phyloP scores from a whole-genome alignment of 495 filamentous ascomycete genomes.

The Trichoderma virens region DNA sequence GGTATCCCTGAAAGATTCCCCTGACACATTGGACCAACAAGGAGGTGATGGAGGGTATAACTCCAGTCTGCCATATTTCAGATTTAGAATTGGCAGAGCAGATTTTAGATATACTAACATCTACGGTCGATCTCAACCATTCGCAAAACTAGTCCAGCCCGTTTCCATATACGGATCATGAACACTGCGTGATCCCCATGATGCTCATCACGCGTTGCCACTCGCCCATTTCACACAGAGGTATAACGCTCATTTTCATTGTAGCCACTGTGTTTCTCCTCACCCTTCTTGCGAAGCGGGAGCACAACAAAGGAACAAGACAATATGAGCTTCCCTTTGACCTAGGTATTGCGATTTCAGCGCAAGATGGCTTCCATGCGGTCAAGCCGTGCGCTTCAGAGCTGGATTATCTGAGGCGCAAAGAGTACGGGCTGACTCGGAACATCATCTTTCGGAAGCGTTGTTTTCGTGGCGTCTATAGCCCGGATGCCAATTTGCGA shows the following conservation, averaged over 20 bases:
- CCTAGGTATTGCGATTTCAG: neutral
- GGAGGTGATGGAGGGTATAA: neutral
- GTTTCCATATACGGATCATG: neutral
- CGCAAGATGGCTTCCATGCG: neutral
- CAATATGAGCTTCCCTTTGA: neutral
- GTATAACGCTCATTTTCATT: neutral
- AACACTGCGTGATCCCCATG: neutral
- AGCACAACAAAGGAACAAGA: neutral
- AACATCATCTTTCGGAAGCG: slow-evolving; percentile 1
- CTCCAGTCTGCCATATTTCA: neutral
- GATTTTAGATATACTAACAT: neutral
- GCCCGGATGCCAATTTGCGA: neutral
- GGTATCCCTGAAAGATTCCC: neutral
- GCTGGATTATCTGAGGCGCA: neutral
- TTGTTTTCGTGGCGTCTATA: slow-evolving; percentile 1
- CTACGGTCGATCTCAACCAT: too few relatives aligned
- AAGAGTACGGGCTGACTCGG: neutral
- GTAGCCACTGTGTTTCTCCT: neutral
- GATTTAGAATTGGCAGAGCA: neutral
- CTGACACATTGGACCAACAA: neutral
- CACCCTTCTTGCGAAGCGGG: neutral
- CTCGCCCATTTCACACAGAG: neutral
- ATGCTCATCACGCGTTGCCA: slow-evolving; percentile 1
- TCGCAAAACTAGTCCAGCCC: neutral
- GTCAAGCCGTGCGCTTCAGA: neutral